Evolutionary conservation across 306 rosid species (phyloP).

Genomic region (Acacia crassicarpa): DNA sequence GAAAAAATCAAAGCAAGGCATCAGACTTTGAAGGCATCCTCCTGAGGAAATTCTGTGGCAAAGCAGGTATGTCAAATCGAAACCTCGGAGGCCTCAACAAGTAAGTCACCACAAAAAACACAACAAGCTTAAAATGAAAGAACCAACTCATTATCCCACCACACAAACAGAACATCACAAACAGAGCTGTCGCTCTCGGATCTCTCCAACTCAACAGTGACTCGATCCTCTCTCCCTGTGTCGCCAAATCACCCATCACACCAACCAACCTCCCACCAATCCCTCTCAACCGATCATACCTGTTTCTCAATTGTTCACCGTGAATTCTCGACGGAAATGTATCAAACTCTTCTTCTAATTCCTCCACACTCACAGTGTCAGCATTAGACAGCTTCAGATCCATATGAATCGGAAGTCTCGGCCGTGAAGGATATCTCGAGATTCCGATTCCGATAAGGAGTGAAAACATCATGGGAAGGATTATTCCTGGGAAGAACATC

Average conservation of each 20-base stretch:
- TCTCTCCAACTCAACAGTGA: constrained; percentile 54
- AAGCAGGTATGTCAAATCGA: constrained; percentile 35
- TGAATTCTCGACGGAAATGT: constrained; percentile 14
- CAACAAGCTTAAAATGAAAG: constrained; percentile 5
- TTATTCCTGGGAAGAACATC: constrained; percentile 27
- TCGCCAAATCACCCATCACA: constrained; percentile 48
- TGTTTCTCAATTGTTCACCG: constrained; percentile 26
- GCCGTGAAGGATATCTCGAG: constrained; percentile 32
- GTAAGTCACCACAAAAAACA: constrained; percentile 23
- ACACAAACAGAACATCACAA: constrained; percentile 38
- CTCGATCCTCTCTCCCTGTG: constrained; percentile 54
- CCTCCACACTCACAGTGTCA: constrained; percentile 35
- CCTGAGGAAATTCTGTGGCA: constrained; percentile 48
- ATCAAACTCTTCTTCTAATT: constrained; percentile 55
- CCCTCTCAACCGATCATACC: constrained; percentile 48
- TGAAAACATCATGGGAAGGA: constrained; percentile 19
- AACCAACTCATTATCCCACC: constrained; percentile 30
- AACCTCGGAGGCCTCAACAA: constrained; percentile 46
- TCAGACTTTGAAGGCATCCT: constrained; percentile 64
- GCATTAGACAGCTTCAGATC: constrained; percentile 44
- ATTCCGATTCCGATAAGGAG: constrained; percentile 17
- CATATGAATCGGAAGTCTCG: constrained; percentile 51
- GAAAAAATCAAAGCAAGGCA: constrained; percentile 35
- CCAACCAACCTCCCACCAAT: constrained; percentile 38
- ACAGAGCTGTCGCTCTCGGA: constrained; percentile 50